Conservation (phyloP, 192 early-diverging fungal genomes). For the Pilobolus umbonatus region DNA sequence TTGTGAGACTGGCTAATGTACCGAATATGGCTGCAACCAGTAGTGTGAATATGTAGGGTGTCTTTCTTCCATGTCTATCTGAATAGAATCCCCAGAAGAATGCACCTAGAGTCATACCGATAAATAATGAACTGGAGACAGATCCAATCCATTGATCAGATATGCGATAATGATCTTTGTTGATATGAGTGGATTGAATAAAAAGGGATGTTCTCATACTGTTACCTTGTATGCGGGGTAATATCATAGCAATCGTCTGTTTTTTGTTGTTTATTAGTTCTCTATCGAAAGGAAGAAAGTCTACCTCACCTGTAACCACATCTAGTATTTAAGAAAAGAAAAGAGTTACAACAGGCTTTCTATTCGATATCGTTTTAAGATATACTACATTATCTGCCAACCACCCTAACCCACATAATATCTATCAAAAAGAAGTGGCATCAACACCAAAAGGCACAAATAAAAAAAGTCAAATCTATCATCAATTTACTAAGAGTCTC, state of each 20-base stretch:
- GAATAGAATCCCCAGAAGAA: conserved; percentile 76
- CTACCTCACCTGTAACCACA: conserved; percentile 53
- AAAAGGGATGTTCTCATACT: neutral
- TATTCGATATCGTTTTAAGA: neutral
- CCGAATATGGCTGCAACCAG: conserved; percentile 69
- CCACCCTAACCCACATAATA: conserved; percentile 81
- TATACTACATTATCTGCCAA: conserved; percentile 79
- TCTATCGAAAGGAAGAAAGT: neutral
- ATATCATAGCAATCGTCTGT: conserved; percentile 66
- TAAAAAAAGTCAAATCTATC: neutral
- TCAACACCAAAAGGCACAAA: too few species aligned
- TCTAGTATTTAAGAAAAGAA: conserved; percentile 34
- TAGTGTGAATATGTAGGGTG: conserved; percentile 74
- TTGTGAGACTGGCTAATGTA: conserved; percentile 58
- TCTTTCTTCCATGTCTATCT: conserved; percentile 68
- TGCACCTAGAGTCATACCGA: conserved; percentile 80
- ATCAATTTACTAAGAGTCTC: conserved; percentile 42
- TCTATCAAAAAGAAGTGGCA: conserved; percentile 28
- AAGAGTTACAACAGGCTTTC: too few species aligned
- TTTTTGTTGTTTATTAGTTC: neutral
- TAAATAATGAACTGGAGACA: conserved; percentile 63
- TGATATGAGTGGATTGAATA: neutral
- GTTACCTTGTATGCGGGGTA: conserved; percentile 68
- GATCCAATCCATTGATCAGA: conserved; percentile 61
- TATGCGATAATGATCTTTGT: conserved; percentile 59